Percentiles rank a stretch among this genome's conserved stretches.
Evolutionary conservation across 2,329 filamentous ascomycete species (phyloP).

Genomic region (Neofusicoccum ribis): DNA sequence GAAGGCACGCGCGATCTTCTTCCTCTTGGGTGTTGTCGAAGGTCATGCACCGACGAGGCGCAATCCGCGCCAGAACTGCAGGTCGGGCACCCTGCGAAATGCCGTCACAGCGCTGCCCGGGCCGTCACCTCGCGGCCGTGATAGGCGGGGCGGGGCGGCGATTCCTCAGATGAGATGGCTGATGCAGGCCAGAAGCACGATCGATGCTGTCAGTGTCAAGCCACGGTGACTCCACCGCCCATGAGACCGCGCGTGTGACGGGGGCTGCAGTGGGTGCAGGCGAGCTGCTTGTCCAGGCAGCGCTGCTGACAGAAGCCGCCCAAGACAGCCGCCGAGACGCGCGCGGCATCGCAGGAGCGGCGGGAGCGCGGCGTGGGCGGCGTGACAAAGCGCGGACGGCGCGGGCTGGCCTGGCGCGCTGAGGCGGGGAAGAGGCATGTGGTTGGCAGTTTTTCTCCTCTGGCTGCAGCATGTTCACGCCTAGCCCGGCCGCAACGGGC

Average conservation of each 20-base stretch:
- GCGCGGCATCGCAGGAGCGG: not conserved
- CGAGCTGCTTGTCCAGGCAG: not conserved
- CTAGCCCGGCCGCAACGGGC: not conserved
- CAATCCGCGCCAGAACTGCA: not conserved
- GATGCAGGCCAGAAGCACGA: constrained; percentile 1
- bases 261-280: not conserved
- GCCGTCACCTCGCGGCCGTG: not conserved
- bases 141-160: not conserved
- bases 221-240: constrained; percentile 8
- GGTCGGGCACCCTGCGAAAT: not conserved
- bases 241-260: constrained; percentile 6
- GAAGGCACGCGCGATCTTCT: not conserved
- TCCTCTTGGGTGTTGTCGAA: not conserved
- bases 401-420: not conserved
- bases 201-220: constrained; percentile 18
- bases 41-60: constrained; percentile 8
- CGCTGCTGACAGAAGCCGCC: constrained; percentile 3
- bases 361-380: not conserved
- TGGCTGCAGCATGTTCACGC: not conserved
- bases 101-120: not conserved
- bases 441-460: constrained; percentile 3
- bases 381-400: not conserved
- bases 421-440: not conserved
- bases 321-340: not conserved
- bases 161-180: not conserved